These are phyloP conservation scores for Globisporangium uncinulatum DNA, from an alignment of 352 stramenopile genomes.

Conservation along the genomic window DNA sequence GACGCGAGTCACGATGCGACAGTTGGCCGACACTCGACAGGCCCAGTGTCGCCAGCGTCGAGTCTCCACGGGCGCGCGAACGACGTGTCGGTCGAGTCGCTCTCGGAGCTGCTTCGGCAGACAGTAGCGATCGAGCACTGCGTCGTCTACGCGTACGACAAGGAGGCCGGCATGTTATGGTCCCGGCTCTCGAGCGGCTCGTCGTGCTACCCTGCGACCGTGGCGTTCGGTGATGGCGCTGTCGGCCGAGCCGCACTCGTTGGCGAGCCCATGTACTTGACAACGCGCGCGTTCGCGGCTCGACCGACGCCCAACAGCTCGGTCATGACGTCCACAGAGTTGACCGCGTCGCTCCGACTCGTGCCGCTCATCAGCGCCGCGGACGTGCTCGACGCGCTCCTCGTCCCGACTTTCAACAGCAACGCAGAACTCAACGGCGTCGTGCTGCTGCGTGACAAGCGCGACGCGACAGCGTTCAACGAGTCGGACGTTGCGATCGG, in stretches of 20 bases:
- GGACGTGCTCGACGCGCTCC: conserved; percentile 38
- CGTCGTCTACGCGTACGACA: conserved; percentile 54
- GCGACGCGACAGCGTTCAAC: conserved; percentile 26
- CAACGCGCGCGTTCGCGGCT: conserved; percentile 13
- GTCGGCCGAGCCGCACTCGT: conserved; percentile 33
- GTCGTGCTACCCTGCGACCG: conserved; percentile 23
- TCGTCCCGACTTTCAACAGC: conserved; percentile 42
- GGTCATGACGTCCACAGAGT: conserved; percentile 10
- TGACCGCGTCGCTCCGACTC: conserved; percentile 9
- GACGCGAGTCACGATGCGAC: background rate
- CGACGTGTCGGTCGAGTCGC: conserved; percentile 27
- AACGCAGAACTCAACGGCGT: conserved; percentile 49
- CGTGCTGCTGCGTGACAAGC: conserved; percentile 44
- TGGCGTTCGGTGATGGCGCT: conserved; percentile 46
- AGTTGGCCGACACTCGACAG: background rate
- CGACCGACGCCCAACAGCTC: conserved; percentile 4
- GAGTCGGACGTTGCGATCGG: conserved; percentile 55
- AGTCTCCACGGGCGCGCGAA: conserved; percentile 7
- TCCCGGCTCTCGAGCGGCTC: conserved; percentile 27
- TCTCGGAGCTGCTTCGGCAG: conserved; percentile 48
- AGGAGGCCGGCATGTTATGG: conserved; percentile 45
- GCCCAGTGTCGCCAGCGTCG: conserved; percentile 1
- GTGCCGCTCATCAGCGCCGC: background rate
- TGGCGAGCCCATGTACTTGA: conserved; percentile 22
- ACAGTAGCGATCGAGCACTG: conserved; percentile 47